Conservation (phyloP, 129 eudicot genomes). For the Lactuca saligna region DNA sequence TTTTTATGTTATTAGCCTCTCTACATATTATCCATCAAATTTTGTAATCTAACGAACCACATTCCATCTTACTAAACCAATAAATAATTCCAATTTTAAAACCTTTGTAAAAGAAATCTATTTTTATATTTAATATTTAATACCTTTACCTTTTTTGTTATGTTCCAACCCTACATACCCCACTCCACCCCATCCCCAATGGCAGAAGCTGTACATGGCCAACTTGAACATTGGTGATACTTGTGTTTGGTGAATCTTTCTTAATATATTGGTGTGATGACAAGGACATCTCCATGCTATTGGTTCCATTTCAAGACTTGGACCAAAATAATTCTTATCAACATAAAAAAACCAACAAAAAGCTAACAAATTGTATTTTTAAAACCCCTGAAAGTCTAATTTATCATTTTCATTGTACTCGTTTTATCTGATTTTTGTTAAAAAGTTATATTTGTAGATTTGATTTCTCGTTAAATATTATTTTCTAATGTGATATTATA, state of each 20-base stretch:
- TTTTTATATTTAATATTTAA: not conserved
- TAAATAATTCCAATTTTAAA: too few species aligned
- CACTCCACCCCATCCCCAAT: constrained; percentile 13
- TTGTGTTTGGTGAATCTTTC: constrained; percentile 27
- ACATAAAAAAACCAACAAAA: not conserved
- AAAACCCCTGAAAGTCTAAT: too few species aligned
- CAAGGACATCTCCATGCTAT: constrained; percentile 23
- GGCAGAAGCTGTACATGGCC: constrained; percentile 19
- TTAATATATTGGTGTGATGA: constrained; percentile 22
- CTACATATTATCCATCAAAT: too few species aligned
- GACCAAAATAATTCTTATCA: not conserved
- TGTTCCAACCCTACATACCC: constrained; percentile 10
- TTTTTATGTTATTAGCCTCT: too few species aligned
- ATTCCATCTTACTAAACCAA: not conserved
- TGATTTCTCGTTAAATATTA: not conserved
- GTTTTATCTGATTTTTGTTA: not conserved
- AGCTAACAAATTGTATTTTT: not conserved
- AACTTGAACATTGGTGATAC: constrained; percentile 21
- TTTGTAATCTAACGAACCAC: too few species aligned
- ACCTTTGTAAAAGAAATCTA: not conserved
- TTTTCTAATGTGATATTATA: too few species aligned
- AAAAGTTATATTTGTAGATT: not conserved
- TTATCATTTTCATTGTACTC: too few species aligned
- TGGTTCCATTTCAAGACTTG: constrained; percentile 9
- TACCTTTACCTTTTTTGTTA: not conserved